A percentile compares a stretch with the other conserved stretches of the same genome.
Conservation (phyloP, 805 yeast species). For the Citeromyces matritensis region DNA sequence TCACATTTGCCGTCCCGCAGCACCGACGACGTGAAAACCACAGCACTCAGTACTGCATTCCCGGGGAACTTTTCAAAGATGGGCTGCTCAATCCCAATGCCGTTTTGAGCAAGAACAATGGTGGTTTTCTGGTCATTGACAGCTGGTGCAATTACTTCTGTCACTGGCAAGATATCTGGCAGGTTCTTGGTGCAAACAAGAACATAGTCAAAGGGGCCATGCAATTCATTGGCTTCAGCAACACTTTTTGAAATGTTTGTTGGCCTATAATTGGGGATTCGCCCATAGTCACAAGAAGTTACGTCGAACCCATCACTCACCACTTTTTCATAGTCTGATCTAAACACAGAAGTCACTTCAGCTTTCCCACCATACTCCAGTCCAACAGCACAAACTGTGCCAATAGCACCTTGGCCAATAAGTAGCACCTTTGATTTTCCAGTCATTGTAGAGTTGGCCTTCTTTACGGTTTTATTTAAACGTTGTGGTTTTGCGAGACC, state of each 20-base stretch:
- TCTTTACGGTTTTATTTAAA: neutral
- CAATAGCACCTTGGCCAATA: slow-evolving; percentile 78
- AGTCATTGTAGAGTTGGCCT: slow-evolving; percentile 3
- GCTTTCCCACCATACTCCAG: slow-evolving; percentile 28
- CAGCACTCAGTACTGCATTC: slow-evolving; percentile 18
- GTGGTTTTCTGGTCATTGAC: slow-evolving; percentile 10
- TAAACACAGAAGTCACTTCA: slow-evolving; percentile 40
- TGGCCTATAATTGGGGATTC: slow-evolving; percentile 40
- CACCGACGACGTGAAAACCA: slow-evolving; percentile 35
- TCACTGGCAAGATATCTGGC: slow-evolving; percentile 32
- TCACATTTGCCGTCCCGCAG: slow-evolving; percentile 29
- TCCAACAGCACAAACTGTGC: slow-evolving; percentile 60
- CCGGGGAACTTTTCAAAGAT: slow-evolving; percentile 16
- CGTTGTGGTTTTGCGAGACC: too few relatives aligned
- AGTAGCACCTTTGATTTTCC: slow-evolving; percentile 28
- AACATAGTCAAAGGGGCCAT: slow-evolving; percentile 33
- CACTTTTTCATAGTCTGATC: slow-evolving; percentile 47
- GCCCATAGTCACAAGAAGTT: slow-evolving; percentile 47
- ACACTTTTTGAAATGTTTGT: slow-evolving; percentile 19
- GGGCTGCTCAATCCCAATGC: slow-evolving; percentile 21
- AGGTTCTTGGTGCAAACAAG: slow-evolving; percentile 49
- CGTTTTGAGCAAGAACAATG: slow-evolving; percentile 22
- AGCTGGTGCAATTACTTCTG: slow-evolving; percentile 21
- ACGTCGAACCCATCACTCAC: slow-evolving; percentile 35
- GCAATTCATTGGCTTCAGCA: slow-evolving; percentile 24